These are phyloP conservation scores for Melaleuca alternifolia DNA, from an alignment of 345 rosid species.

Conservation along the genomic window DNA sequence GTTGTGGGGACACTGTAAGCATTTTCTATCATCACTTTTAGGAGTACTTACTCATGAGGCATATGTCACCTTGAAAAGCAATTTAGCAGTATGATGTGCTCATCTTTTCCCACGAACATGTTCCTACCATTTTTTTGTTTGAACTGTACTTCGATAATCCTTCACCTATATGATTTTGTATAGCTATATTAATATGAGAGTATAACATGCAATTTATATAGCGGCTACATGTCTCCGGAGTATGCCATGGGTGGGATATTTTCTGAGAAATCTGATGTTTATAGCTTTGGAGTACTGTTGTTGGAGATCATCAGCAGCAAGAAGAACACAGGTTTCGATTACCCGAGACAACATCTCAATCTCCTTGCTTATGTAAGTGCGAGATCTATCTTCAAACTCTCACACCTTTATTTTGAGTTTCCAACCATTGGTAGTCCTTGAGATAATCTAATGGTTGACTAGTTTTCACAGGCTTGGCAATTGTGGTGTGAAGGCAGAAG, in stretches of 20 bases:
- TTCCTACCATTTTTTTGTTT: no score
- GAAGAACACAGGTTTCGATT: background rate
- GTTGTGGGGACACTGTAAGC: constrained; percentile 19
- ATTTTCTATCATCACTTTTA: background rate
- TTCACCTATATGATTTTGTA: no score
- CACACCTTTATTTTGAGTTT: background rate
- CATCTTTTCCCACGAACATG: no score
- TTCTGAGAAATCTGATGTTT: constrained; percentile 1
- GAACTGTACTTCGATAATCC: background rate
- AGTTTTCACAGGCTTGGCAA: background rate
- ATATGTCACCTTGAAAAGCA: background rate
- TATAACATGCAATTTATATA: background rate
- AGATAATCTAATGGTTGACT: background rate
- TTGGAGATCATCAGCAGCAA: background rate
- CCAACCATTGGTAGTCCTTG: background rate
- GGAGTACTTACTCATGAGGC: background rate
- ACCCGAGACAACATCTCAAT: background rate
- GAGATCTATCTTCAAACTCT: no score
- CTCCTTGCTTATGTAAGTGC: background rate
- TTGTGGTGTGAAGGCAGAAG: background rate
- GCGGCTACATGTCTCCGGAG: constrained; percentile 1
- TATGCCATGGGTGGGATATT: constrained; percentile 1
- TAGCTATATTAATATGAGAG: background rate
- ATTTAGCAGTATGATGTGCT: background rate
- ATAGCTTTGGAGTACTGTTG: background rate